Percentiles rank a stretch among this genome's conserved stretches.
These are phyloP conservation scores for Verbena officinalis DNA, from an alignment of 257 asterid species.

Conservation along the genomic window DNA sequence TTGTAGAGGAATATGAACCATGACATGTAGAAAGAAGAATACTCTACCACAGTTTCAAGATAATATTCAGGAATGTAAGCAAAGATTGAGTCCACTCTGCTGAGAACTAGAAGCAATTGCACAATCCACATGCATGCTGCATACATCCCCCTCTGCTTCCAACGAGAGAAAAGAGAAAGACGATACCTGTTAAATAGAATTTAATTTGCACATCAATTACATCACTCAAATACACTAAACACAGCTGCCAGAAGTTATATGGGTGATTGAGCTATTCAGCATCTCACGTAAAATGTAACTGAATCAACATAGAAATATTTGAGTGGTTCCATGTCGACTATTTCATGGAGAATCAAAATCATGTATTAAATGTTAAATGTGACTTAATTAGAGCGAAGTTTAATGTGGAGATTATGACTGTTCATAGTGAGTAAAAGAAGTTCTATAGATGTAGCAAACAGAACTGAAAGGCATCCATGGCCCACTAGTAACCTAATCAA, in stretches of 20 bases:
- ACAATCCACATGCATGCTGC: slow-evolving; percentile 95
- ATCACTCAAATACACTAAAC: slow-evolving; percentile 1
- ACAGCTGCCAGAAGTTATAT: slow-evolving; percentile 14
- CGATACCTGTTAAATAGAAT: slow-evolving; percentile 72
- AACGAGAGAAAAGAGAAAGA: slow-evolving; percentile 74
- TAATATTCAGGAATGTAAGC: slow-evolving; percentile 86
- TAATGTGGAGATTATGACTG: not conserved
- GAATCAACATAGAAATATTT: not conserved
- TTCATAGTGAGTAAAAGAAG: slow-evolving; percentile 11
- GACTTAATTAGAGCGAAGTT: slow-evolving; percentile 1
- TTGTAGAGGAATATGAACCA: no score
- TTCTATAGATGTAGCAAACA: slow-evolving; percentile 9
- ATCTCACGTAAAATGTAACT: not conserved
- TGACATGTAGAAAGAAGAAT: slow-evolving; percentile 25
- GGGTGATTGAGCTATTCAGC: slow-evolving; percentile 5
- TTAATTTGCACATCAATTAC: slow-evolving; percentile 20
- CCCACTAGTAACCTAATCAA: slow-evolving; percentile 18
- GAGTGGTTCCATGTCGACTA: slow-evolving; percentile 7
- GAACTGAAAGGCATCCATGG: not conserved
- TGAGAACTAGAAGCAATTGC: slow-evolving; percentile 81
- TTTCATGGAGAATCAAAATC: slow-evolving; percentile 22
- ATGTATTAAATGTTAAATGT: not conserved
- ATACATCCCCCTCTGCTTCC: slow-evolving; percentile 98
- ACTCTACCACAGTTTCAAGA: slow-evolving; percentile 83
- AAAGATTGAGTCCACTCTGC: slow-evolving; percentile 78